Base-by-base conservation (phyloP, 768 basidiomycete species). In the Phylloporus arenicola region DNA sequence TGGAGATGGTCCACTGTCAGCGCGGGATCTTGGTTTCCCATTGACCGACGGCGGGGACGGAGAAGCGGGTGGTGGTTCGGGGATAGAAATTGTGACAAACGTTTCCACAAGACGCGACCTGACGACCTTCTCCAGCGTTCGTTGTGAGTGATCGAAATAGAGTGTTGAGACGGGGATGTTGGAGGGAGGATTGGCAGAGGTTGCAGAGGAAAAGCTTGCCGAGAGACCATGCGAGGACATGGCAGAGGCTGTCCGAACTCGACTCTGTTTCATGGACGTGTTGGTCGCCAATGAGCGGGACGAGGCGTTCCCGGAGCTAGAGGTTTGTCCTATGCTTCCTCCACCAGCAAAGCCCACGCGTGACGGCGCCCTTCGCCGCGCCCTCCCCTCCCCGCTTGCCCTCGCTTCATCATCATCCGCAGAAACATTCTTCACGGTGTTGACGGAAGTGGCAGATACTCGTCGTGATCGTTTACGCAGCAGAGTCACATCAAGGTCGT, bases 31-130 rank as follows among this genome's bases (percentile, higher is more conserved):
- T 22, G 49, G 13, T 40, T 60, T 57, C 24, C 53, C 57, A 34
- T 57, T 59, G 51, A 56, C 52, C n/a, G 61, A 55, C n/a, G 63
- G 57, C 14, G 65, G 59, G 38, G 68, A 64, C 19, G 63, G 51
- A n/a, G 63, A 64, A 45, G 47, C 34, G 11, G 27, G 52, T 30
- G 63, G 48, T 8, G 63, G 54, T 7, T 64, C 57, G 2, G 68
- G 71, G 19, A 83, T 68, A 29, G 73, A 71, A 38, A 90, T 65
- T 13, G 81, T 76, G 48, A 91, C 68, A 58, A 88, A 88, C 0
- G 88, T 88, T 66, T 90, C 86, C 20, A 91, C 82, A 27, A 92
- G 71, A 43, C 88, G 80, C 30, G 88, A 83, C 47, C 72, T 70
- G 11, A 92, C 75, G 13, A 89, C 77, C 57, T 75, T 84, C 70